A percentile compares a stretch with the other conserved stretches of the same genome.
phyloP scores from a whole-genome alignment of 805 yeast genomes.

The Lipomyces starkeyi region DNA sequence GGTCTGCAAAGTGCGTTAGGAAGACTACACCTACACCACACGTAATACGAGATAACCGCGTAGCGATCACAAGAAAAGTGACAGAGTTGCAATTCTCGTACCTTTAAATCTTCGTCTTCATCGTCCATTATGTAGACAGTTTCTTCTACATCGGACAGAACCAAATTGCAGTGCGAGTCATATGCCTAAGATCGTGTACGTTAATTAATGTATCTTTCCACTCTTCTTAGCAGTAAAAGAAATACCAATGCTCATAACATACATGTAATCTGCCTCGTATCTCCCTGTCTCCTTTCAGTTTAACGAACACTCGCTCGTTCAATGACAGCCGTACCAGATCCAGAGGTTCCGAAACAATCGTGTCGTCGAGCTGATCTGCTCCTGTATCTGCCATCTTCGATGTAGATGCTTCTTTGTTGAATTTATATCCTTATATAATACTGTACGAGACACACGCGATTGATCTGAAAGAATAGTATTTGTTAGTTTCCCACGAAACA shows the following conservation, averaged over 20 bases:
- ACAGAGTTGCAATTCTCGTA: conserved; percentile 6
- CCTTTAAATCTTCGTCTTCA: conserved; percentile 48
- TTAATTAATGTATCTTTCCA: not conserved
- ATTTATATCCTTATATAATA: not conserved
- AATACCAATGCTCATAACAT: conserved; percentile 40
- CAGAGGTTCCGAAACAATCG: conserved; percentile 69
- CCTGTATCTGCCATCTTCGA: conserved; percentile 25
- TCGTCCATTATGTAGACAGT: conserved; percentile 67
- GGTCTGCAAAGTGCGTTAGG: conserved; percentile 44
- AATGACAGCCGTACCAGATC: conserved; percentile 84
- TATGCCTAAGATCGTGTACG: conserved; percentile 59
- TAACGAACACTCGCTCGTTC: conserved; percentile 85
- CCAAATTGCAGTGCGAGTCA: conserved; percentile 96
- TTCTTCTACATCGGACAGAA: conserved; percentile 89
- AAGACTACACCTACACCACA: no score
- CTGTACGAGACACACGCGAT: not conserved
- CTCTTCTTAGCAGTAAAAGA: not conserved
- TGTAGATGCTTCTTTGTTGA: not conserved
- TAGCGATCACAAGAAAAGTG: not conserved
- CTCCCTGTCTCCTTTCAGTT: conserved; percentile 93
- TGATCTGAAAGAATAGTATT: not conserved
- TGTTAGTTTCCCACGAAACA: not conserved
- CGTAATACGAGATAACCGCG: no score
- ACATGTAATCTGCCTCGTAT: conserved; percentile 86
- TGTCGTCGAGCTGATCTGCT: conserved; percentile 28